Base-by-base conservation (phyloP, 1,284 basidiomycete species). In the Ganoderma resinaceum region DNA sequence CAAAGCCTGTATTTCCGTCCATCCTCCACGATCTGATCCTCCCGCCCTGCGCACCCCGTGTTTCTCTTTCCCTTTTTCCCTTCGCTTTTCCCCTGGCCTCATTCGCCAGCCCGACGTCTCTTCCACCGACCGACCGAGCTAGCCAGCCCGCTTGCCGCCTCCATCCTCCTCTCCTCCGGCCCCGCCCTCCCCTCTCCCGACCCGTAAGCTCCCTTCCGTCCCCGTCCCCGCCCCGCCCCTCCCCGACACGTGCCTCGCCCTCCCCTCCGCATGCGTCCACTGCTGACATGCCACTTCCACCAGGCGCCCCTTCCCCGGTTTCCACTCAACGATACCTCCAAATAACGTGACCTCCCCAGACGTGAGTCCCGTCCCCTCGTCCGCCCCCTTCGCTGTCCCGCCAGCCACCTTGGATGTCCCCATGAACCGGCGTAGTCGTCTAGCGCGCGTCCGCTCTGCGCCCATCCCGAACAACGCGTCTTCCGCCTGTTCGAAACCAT, bases 331-430 rank as follows among this genome's bases (percentile, higher is more conserved):
- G 40, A 23, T 43, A 38, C 35, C 42, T 46, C 65, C 62, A 62
- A 63, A 67, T 70, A 70, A 70, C 70, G 70, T 70, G 70, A 70
- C 63, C 53, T 40, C 59, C 59, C 40, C 61, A 16, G 46, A 58
- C 46, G 70, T 70, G 31, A 63, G 70, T 67, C 26, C 61, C 57
- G 37, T 59, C 63, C 57, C 59, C 26, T 29, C 23, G n/a, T n/a
- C 43, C 57, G 42, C 63, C 7, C n/a, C 29, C 16, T 31, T n/a
- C 29, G 43, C 60, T 64, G 33, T 59, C 63, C 38, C 57, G 26
- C 18, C 38, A 5, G 3, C 9, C 58, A 37, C 57, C 49, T 37
- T 38, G 38, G 40, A 52, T 33, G 31, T 12, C 35, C 33, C 29
- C 55, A 49, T 57, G 55, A 65, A 23, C 29, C 63, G 26, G 4